Evolutionary conservation across 2,329 filamentous ascomycete species (phyloP), one percentile per base, ranked within the genome.

Genomic region (Lecanoromycetidae sp.): DNA sequence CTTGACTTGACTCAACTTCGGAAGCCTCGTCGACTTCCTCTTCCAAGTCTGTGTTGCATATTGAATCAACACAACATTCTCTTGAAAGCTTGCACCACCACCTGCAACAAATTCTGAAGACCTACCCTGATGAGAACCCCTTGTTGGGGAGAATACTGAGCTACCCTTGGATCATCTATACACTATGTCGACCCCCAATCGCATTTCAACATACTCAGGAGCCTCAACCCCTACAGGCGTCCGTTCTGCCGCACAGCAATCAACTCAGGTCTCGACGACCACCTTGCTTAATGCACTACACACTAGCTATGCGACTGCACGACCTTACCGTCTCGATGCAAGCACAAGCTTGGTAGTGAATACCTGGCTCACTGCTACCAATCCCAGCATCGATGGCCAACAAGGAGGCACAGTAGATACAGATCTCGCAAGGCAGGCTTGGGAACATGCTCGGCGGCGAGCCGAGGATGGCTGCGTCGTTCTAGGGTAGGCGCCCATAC

Each of bases 401-500:
- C 70, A 72, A 38, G 85, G 84, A 43, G 85, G 84, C 45, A 87
- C 84, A 6, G 77, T 96, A 34, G 91, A 98, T 65, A 67, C 76
- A 34, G 77, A 83, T 19, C 67, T 98, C 42, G 84, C 85, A 13
- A 72, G 78, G 44, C 79, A 86, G 61, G 87, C 88, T 2, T 98
- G 91, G 90, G 91, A 98, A 67, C 91, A 98, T 71, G 90, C 91
- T 48, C 78, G 90, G 56, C 80, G 91, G 52, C 79, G 91, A 68
- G 91, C 91, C 34, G 91, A 98, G 64, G 91, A 98, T 68, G 88
- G 87, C 13, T 95, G 88, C 61, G 84, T 98, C 54, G 73, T 96
- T 45, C 67, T 98, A 56, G 84, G 84, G 87, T 41, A 41, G 30
- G 38, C 27, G 17, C 19, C n/a, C 9, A 15, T 94, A 72, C 56